Percentiles rank a stretch among this genome's conserved stretches.
These are phyloP conservation scores for Tolypocladium cylindrosporum DNA, from an alignment of 2,329 filamentous ascomycete genomes.

Conservation along the genomic window DNA sequence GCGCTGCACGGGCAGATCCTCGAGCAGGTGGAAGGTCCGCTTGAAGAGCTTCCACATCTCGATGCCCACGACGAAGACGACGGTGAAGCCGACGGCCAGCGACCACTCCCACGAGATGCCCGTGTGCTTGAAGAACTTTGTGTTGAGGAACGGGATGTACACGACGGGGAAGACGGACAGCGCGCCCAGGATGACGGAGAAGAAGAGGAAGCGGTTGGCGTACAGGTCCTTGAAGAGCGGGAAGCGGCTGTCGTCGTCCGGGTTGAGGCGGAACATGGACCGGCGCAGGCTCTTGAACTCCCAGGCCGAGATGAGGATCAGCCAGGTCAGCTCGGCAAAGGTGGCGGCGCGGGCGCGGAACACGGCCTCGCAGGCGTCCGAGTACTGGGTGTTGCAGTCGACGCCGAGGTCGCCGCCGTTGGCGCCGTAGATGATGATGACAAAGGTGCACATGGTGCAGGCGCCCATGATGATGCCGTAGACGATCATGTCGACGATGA, in stretches of 20 bases:
- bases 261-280: constrained; percentile 59
- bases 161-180: constrained; percentile 56
- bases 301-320: constrained; percentile 66
- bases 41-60: constrained; percentile 66
- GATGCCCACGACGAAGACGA: constrained; percentile 56
- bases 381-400: constrained; percentile 53
- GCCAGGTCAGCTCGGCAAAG: constrained; percentile 65
- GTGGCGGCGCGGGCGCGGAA: constrained; percentile 63
- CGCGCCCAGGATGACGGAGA: constrained; percentile 50
- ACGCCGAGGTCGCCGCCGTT: constrained; percentile 45
- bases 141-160: constrained; percentile 66
- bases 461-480: constrained; percentile 71
- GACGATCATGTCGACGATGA: constrained; percentile 69
- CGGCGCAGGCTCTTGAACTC: constrained; percentile 66
- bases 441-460: constrained; percentile 55
- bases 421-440: constrained; percentile 51
- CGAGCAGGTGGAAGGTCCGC: constrained; percentile 41
- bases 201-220: constrained; percentile 61
- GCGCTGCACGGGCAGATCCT: constrained; percentile 39
- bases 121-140: constrained; percentile 61
- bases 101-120: constrained; percentile 69
- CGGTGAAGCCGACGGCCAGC: constrained; percentile 51
- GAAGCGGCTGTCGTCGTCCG: constrained; percentile 38
- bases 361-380: constrained; percentile 45
- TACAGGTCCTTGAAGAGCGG: constrained; percentile 54